Evolutionary conservation across 2,329 filamentous ascomycete species (phyloP), one percentile per base, ranked within the genome.

Genomic region (Achaetomium macrosporum): DNA sequence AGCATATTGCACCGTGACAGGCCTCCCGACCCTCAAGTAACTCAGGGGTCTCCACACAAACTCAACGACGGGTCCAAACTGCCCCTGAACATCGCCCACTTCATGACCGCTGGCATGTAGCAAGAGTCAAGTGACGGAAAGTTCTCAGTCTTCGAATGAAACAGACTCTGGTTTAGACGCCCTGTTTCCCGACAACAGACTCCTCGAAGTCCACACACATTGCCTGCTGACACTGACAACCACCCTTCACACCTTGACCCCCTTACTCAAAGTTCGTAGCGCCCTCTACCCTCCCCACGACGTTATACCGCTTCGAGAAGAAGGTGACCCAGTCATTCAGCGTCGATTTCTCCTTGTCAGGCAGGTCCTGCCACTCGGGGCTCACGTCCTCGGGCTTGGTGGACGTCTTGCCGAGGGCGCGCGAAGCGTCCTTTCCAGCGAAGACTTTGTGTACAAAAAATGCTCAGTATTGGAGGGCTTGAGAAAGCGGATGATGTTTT

Each of bases 261-360:
- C 33, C 10, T 11, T 15, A 73, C 50, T 76, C 77, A 64, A 73
- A 70, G 64, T 84, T 84, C 29, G 77, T 82, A 29, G 81, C 81
- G 35, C 79, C 81, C 55, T 77, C 72, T 15, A 87, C 81, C 51
- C 76, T 68, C 13, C 89, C 90, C 43, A 95, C 83, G 47, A 97
- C 81, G 64, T 96, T 97, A 74, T 99, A 99, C 53, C 93, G 80
- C 76, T 97, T 99, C 61, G 87, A 89, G 72, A 99, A 99, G 73
- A 95, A 99, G 2, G 87, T 95, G 58, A 86, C 83, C 93, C 93
- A 99, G 69, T 99, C 93, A 50, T 92, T 80, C 56, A 99, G 73
- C 3, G 87, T 85, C 25, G 81, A 82, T 74, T 93, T 89, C 69
- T 96, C 85, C 71, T 93, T 90, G 19, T 95, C 90, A 13, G 78